Base-by-base conservation (phyloP, 2,329 filamentous ascomycete genomes). In the Alternaria gaisen region DNA sequence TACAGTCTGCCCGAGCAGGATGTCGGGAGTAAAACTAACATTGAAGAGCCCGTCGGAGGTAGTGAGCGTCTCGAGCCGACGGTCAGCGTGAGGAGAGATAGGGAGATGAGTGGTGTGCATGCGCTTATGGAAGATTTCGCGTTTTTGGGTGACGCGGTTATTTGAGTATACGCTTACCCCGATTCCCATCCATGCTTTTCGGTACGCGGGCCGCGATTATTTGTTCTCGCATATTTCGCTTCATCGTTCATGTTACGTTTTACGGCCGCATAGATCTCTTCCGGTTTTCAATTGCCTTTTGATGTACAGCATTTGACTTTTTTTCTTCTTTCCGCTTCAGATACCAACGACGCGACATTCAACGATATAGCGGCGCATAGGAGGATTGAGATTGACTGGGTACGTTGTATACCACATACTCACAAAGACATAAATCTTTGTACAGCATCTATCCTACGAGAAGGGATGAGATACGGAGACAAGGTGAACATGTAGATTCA, bases 1-100 rank as follows among this genome's bases (percentile, higher is more conserved):
- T 78, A 77, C 60, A 76, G 68, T 42, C 66, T 79, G 0, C 73
- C 76, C 1, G 68, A 73, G 11, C 70, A 75, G 18, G 70, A 74
- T 9, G 67, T 59, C 1, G 60, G 47, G 3, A 73, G 71, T 11
- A 74, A 77, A 38, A 53, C 53, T 16, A 77, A 72, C 4, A 64
- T 77, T n/a, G 72, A 68, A 1, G 69, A 76, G 41, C 14, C 47
- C 4, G 18, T 32, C 3, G 18, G 28, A 11, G 42, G 16, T 22
- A 24, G 30, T 34, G 32, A 54, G 26, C 18, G 34, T 22, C 34
- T 54, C 10, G 40, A 53, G 34, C 50, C 32, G 14, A 34, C n/a
- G 7, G 51, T 72, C 36, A 62, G 48, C n/a, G 61, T 68, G 24
- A 60, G 66, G 42, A 61, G 69, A 24, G 68, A 67, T 28, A 71